Evolutionary conservation across 2,329 filamentous ascomycete species (phyloP).

Genomic region (Dactylonectria macrodidyma): DNA sequence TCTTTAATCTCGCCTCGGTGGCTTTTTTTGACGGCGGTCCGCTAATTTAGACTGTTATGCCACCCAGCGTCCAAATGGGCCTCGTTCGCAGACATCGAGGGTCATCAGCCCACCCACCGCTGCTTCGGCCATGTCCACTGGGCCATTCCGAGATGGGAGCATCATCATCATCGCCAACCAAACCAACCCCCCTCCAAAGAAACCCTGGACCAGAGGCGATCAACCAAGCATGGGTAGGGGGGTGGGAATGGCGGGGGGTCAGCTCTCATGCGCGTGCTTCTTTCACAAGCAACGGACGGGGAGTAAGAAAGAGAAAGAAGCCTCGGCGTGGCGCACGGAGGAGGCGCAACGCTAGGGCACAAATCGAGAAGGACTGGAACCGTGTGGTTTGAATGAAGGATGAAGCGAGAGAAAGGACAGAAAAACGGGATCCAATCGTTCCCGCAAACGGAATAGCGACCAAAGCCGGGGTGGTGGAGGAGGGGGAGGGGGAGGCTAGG

Average conservation of each 20-base stretch:
- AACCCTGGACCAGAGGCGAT: slow-evolving; percentile 3
- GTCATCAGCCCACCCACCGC: neutral
- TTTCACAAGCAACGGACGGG: slow-evolving; percentile 19
- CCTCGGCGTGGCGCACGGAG: slow-evolving; percentile 40
- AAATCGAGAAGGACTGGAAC: no score
- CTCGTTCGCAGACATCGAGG: neutral
- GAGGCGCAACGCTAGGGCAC: slow-evolving; percentile 22
- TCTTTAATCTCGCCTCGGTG: slow-evolving; percentile 15
- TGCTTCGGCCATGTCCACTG: neutral
- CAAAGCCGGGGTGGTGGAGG: slow-evolving; percentile 2
- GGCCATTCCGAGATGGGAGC: neutral
- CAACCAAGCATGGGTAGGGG: slow-evolving; percentile 12
- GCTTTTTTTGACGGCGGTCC: neutral
- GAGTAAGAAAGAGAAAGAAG: neutral
- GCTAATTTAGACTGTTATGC: neutral
- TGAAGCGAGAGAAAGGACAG: no score
- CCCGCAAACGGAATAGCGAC: no score
- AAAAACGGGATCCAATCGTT: no score
- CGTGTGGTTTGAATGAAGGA: no score
- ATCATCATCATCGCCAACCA: neutral
- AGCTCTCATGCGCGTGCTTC: slow-evolving; percentile 1
- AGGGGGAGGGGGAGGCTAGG: slow-evolving; percentile 15
- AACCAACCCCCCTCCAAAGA: neutral
- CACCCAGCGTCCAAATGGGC: no score
- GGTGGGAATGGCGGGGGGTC: neutral